Base-by-base conservation (phyloP, 768 basidiomycete genomes). In the Suillus decipiens region DNA sequence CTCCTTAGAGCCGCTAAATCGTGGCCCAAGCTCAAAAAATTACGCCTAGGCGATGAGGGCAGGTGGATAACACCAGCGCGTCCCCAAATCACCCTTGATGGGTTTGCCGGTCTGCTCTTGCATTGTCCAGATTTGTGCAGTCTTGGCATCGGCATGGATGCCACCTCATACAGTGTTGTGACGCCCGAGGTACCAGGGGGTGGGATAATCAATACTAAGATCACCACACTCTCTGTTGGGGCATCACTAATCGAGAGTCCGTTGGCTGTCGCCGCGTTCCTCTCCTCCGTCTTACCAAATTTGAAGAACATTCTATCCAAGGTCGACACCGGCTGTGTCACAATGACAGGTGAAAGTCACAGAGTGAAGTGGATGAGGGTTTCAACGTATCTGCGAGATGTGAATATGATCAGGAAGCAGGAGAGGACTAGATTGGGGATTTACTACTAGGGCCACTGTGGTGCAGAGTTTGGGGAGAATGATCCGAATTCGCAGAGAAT, bases 121-220 rank as follows among this genome's bases (percentile, higher is more conserved):
- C n/a, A 31, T 48, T 58, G 57, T 7, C 22, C 36, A 45, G 15
- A 58, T 19, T 45, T 58, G 15, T 15, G 15, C 37, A 19, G 8
- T 50, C 31, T 51, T 14, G 31, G 15, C 41, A 24, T 58, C 31
- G 31, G 19, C 17, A 39, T 59, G 39, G 57, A 51, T 43, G 19
- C 57, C 10, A n/a, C 37, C 11, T 39, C 57, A 24, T 39, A 39
- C 11, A 33, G 15, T 11, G 36, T 12, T 58, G n/a, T 58, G 56
- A 47, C 56, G 10, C 37, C 57, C 10, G n/a, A 24, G n/a, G 19
- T 58, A 24, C 57, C 41, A 58, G 56, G 37, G 28, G 56, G 34
- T 42, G 56, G 56, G 28, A 28, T 58, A 10, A n/a, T 19, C 22
- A 58, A 58, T 22, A 58, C 41, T 15, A 58, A 58, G 24, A 47